phyloP scores from a whole-genome alignment of 225 moss, liverwort and hornwort species.

The Marchantia polymorpha region DNA sequence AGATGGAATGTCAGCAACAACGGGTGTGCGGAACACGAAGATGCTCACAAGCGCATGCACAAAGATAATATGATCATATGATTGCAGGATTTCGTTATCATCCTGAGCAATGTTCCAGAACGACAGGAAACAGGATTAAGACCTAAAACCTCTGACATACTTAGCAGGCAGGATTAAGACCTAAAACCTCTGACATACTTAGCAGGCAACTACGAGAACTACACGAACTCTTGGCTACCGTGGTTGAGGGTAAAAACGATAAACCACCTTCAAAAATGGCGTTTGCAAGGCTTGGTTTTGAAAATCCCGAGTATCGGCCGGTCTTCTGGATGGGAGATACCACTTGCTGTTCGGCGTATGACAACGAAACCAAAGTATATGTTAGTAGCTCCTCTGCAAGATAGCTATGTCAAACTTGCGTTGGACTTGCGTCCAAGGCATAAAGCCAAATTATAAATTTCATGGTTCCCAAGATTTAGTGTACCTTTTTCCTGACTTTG shows the following conservation, averaged over 20 bases:
- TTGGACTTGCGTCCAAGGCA: too few species aligned
- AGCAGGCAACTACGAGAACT: too few species aligned
- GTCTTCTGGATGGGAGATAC: constrained; percentile 42
- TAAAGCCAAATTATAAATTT: neutral
- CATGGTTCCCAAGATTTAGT: too few species aligned
- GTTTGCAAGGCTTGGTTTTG: constrained; percentile 41
- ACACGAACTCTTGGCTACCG: neutral
- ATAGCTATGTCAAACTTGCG: too few species aligned
- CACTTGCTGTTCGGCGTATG: constrained; percentile 31
- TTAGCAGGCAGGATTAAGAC: neutral
- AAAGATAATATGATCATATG: too few species aligned
- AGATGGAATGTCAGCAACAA: neutral
- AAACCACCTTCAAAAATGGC: constrained; percentile 33
- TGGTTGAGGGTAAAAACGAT: neutral
- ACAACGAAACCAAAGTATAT: neutral
- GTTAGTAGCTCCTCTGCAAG: neutral
- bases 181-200: neutral
- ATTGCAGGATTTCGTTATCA: too few species aligned
- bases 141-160: neutral
- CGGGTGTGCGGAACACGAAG: neutral
- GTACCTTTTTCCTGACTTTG: constrained; percentile 63
- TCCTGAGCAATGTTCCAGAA: too few species aligned
- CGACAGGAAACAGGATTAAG: neutral
- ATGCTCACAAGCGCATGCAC: neutral
- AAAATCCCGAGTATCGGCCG: constrained; percentile 39